Evolutionary conservation across 352 stramenopile genomes (phyloP), one percentile per base, ranked within the genome.

Genomic region (Blastocystis sp.): DNA sequence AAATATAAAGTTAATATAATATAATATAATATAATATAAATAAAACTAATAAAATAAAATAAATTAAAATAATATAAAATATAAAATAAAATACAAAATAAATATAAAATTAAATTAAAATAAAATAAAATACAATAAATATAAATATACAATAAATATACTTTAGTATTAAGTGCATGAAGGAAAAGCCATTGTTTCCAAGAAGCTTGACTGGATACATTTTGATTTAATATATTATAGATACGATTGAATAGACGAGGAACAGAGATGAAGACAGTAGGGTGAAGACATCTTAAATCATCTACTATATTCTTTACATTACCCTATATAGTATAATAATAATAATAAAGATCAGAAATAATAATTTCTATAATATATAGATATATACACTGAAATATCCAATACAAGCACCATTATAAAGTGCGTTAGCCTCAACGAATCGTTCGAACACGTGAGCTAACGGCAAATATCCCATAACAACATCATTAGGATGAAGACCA

Each of bases 391-490:
- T n/a, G n/a, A 75, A 94, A 68, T 94, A 95, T 0, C 81, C 86
- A 19, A 95, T 76, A 28, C 74, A 76, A 10, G 72, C 80, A 1
- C 86, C 86, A 4, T 65, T 57, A 4, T 69, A 68, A 16, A 92
- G 72, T 10, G 85, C 67, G 37, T 75, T 71, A 13, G 66, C 64
- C n/a, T 82, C 72, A 16, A 93, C 76, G 4, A 80, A 73, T 9
- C 86, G 75, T 75, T 96, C 88, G 58, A 93, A 90, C 55, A 94
- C 90, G 70, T 96, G 88, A 1, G 86, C 80, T 13, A 95, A 70
- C 13, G 88, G 88, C 39, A 96, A 72, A 68, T 94, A 95, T 3
- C 80, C 92, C 28, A 96, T 69, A 68, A 95, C 83, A 16, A 87
- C 74, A 59, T 89, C 84, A 13, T 72, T 72, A 4, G 68, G 45